phyloP scores from a whole-genome alignment of 192 early-diverging fungal species.

The Coemansia sp. region DNA sequence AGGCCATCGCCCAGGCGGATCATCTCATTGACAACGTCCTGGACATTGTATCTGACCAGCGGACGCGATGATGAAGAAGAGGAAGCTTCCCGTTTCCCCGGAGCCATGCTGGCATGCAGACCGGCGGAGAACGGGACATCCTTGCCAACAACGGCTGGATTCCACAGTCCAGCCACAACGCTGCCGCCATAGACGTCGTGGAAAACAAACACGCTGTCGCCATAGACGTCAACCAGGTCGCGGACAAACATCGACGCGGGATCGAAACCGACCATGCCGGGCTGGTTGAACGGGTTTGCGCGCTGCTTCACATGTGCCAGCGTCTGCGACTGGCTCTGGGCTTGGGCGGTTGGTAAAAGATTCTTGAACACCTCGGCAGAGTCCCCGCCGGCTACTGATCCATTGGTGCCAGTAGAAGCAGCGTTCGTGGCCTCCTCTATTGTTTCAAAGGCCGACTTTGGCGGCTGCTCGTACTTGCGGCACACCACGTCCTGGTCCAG shows the following conservation, averaged over 20 bases:
- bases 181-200: constrained; percentile 46
- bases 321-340: constrained; percentile 1
- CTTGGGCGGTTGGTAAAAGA: constrained; percentile 39
- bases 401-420: neutral
- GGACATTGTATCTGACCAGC: constrained; percentile 18
- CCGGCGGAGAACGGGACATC: constrained; percentile 19
- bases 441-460: constrained; percentile 45
- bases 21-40: constrained; percentile 36
- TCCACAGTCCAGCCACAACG: constrained; percentile 49
- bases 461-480: constrained; percentile 63
- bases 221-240: constrained; percentile 61
- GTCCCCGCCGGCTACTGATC: constrained; percentile 1
- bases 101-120: constrained; percentile 18
- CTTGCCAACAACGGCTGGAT: constrained; percentile 10
- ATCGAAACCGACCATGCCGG: constrained; percentile 73
- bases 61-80: constrained; percentile 1
- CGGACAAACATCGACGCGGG: constrained; percentile 68
- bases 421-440: neutral
- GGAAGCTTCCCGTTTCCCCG: constrained; percentile 5
- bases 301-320: constrained; percentile 13
- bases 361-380: constrained; percentile 74
- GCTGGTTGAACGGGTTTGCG: constrained; percentile 56
- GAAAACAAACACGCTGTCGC: constrained; percentile 39
- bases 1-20: constrained; percentile 43
- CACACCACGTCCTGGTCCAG: constrained; percentile 60